Evolutionary conservation across 208 protist species (phyloP), one percentile per base, ranked within the genome.

Genomic region (Trypanosoma boissoni): DNA sequence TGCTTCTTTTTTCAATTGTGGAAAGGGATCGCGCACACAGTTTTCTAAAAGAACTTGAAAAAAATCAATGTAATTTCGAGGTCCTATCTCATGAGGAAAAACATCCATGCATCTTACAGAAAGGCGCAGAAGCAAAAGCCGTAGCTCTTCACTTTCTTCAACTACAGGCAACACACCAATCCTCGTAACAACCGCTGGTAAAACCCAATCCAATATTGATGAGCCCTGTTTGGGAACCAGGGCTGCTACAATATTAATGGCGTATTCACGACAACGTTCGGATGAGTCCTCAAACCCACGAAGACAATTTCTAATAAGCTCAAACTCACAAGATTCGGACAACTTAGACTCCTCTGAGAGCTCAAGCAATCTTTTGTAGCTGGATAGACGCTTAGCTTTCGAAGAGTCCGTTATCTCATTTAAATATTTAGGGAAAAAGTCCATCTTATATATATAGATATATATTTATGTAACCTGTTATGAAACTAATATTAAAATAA

Each of bases 61-160:
- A 55, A 90, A 96, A 71, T 93, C 86, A 58, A 93, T 91, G 66
- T 86, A 96, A 54, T 88, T 88, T 16, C 86, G 73, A 18, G 83
- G 78, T 27, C 79, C 86, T 39, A 96, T 94, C 28, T 93, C 89
- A 62, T 93, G 83, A 2, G 89, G 89, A 61, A 92, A 96, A 21
- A 39, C 63, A n/a, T 80, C 68, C 70, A 96, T 83, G 75, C 89
- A 96, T 16, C 67, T 54, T 0, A 64, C 44, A 7, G 79, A 72
- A 21, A 96, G 63, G 16, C 63, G 55, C 24, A 96, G 72, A 5
- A 93, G 70, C 12, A 78, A 75, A 21, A 96, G 64, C 6, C 89
- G 71, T 26, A 96, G 68, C 29, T 92, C 83, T 48, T 96, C 89
- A 58, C 86, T 88, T 29, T 91, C 74, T 69, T 96, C 86, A 3